Evolutionary conservation across 495 filamentous ascomycete genomes (phyloP).

Genomic region (Penicillium fimorum): DNA sequence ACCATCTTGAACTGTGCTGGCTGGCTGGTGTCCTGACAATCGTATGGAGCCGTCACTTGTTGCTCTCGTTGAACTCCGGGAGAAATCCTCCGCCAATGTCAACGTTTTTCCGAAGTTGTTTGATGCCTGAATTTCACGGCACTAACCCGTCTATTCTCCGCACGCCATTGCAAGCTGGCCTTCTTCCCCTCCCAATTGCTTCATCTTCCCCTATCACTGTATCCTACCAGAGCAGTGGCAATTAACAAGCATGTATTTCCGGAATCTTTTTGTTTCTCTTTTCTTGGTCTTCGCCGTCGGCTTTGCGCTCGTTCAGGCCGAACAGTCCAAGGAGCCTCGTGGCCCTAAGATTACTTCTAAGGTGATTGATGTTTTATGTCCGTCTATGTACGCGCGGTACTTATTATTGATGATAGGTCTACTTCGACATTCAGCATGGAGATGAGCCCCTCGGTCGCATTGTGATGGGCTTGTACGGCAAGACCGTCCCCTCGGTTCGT

Average conservation of each 20-base stretch:
- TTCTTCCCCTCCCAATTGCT: conserved; percentile 20
- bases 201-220: conserved; percentile 12
- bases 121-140: not conserved
- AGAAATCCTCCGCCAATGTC: conserved; percentile 39
- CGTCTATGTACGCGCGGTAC: not conserved
- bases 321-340: conserved; percentile 72
- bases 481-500: conserved; percentile 85
- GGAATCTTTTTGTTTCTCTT: conserved; percentile 57
- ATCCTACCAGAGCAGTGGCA: conserved; percentile 18
- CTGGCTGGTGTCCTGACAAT: conserved; percentile 14
- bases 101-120: conserved; percentile 36
- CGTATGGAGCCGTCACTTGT: conserved; percentile 9
- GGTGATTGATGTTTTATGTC: conserved; percentile 42
- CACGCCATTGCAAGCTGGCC: conserved; percentile 46
- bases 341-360: conserved; percentile 96
- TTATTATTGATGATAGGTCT: conserved; percentile 55
- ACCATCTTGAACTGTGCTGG: conserved; percentile 35
- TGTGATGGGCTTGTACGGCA: conserved; percentile 94
- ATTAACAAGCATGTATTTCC: conserved; percentile 50
- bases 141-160: conserved; percentile 24
- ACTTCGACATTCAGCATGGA: conserved; percentile 91
- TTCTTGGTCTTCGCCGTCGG: conserved; percentile 71
- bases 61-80: conserved; percentile 22
- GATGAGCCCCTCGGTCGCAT: conserved; percentile 81
- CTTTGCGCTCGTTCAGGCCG: conserved; percentile 64